Evolutionary conservation across 1,284 basidiomycete genomes (phyloP).

Genomic region (Cutaneotrichosporon sp.): DNA sequence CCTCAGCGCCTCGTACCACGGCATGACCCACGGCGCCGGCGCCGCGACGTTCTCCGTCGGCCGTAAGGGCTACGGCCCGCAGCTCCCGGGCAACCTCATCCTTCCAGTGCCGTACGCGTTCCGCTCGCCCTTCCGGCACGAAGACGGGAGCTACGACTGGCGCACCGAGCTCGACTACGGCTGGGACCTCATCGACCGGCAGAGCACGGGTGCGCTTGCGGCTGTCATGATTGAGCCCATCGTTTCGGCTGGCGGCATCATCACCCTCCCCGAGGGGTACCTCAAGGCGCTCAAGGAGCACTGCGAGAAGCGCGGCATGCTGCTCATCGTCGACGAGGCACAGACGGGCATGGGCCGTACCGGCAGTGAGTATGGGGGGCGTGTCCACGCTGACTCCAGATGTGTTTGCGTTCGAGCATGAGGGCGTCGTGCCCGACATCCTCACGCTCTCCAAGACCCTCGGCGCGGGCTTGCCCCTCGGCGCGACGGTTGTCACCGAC

Average conservation of each 20-base stretch:
- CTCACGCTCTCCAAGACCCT: constrained; percentile 87
- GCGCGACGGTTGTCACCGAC: constrained; percentile 72
- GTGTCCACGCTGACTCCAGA: constrained; percentile 23
- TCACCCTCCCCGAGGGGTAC: constrained; percentile 38
- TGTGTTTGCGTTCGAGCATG: constrained; percentile 65
- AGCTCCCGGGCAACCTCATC: constrained; percentile 32
- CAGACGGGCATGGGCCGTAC: constrained; percentile 84
- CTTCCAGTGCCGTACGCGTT: constrained; percentile 35
- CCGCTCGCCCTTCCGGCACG: constrained; percentile 37
- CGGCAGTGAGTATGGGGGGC: constrained; percentile 63
- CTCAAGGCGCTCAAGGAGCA: constrained; percentile 35
- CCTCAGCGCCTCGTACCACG: constrained; percentile 37
- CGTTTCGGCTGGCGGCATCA: constrained; percentile 42
- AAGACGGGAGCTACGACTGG: constrained; percentile 47
- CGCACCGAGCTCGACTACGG: constrained; percentile 43
- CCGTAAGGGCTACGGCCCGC: constrained; percentile 39
- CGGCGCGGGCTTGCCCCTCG: constrained; percentile 89
- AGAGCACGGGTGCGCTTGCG: constrained; percentile 35
- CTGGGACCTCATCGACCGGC: constrained; percentile 44
- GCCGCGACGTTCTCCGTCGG: constrained; percentile 42
- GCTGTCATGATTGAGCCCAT: constrained; percentile 56
- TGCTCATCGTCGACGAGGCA: constrained; percentile 80
- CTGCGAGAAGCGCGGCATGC: constrained; percentile 42
- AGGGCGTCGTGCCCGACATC: constrained; percentile 79
- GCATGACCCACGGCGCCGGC: constrained; percentile 40